Evolutionary conservation across 176 grass and related monocot genomes (phyloP).

Genomic region (Thinopyrum elongatum): DNA sequence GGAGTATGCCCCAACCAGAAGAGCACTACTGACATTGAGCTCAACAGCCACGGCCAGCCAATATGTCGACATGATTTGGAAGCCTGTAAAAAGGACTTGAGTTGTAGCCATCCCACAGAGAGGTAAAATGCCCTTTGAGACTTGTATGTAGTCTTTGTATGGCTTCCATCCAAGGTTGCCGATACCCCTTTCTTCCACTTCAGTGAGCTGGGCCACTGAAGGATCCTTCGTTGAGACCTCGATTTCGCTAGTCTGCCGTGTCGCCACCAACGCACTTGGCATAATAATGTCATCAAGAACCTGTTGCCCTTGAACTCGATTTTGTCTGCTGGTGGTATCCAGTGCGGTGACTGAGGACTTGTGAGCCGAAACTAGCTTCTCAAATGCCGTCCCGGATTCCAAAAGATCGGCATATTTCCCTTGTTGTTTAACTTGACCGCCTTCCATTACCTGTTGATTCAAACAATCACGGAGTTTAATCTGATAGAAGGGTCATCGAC

Average conservation of each 20-base stretch:
- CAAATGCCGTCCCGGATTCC: slow-evolving; percentile 69
- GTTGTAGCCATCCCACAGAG: slow-evolving; percentile 37
- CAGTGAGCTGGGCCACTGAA: slow-evolving; percentile 60
- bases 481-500: background rate
- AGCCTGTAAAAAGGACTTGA: slow-evolving; percentile 39
- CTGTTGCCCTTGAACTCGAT: slow-evolving; percentile 18
- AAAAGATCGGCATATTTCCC: slow-evolving; percentile 70
- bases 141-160: slow-evolving; percentile 65
- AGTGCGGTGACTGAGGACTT: slow-evolving; percentile 61
- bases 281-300: slow-evolving; percentile 6
- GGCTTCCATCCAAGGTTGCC: slow-evolving; percentile 93
- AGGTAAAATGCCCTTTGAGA: slow-evolving; percentile 52
- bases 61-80: slow-evolving; percentile 72
- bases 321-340: slow-evolving; percentile 40
- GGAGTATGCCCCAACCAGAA: slow-evolving; percentile 74
- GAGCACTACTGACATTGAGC: slow-evolving; percentile 46
- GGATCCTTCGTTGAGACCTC: slow-evolving; percentile 37
- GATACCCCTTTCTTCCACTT: slow-evolving; percentile 65
- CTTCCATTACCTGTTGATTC: too few species aligned
- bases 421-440: slow-evolving; percentile 64
- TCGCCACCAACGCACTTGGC: slow-evolving; percentile 2
- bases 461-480: background rate
- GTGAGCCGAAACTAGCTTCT: slow-evolving; percentile 78
- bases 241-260: slow-evolving; percentile 47
- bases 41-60: slow-evolving; percentile 75